Conservation (phyloP, 148 eudicot species). For the Tetragonia tetragonoides region DNA sequence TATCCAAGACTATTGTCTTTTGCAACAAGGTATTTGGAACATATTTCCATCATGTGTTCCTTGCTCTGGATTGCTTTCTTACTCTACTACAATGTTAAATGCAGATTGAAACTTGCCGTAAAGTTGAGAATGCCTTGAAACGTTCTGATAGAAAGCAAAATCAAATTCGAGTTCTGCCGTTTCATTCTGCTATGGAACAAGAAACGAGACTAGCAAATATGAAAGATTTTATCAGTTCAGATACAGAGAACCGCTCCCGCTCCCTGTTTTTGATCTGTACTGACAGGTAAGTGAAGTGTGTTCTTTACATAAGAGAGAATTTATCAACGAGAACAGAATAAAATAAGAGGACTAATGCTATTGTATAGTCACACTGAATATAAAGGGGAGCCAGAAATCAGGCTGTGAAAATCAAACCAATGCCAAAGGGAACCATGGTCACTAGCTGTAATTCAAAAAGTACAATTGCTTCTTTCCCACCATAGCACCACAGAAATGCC, state of each 20-base stretch:
- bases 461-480: neutral
- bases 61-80: constrained; percentile 13
- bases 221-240: constrained; percentile 63
- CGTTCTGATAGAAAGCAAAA: constrained; percentile 76
- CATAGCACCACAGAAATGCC: neutral
- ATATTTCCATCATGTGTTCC: neutral
- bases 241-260: constrained; percentile 33
- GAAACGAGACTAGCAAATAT: constrained; percentile 70
- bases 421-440: neutral
- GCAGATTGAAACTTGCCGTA: constrained; percentile 96
- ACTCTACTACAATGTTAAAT: constrained; percentile 10
- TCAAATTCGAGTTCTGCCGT: constrained; percentile 53
- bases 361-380: neutral
- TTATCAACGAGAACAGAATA: neutral
- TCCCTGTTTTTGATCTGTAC: constrained; percentile 87
- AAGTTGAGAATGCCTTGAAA: constrained; percentile 83
- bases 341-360: too few relatives aligned
- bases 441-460: neutral
- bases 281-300: constrained; percentile 51
- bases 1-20: constrained; percentile 76
- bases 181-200: constrained; percentile 91
- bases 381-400: neutral
- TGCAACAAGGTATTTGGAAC: constrained; percentile 74
- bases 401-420: neutral
- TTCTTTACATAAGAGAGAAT: neutral